Percentiles rank a stretch among this genome's conserved stretches.
Evolutionary conservation across 2,329 filamentous ascomycete species (phyloP).

Genomic region (Fusarium miscanthi): DNA sequence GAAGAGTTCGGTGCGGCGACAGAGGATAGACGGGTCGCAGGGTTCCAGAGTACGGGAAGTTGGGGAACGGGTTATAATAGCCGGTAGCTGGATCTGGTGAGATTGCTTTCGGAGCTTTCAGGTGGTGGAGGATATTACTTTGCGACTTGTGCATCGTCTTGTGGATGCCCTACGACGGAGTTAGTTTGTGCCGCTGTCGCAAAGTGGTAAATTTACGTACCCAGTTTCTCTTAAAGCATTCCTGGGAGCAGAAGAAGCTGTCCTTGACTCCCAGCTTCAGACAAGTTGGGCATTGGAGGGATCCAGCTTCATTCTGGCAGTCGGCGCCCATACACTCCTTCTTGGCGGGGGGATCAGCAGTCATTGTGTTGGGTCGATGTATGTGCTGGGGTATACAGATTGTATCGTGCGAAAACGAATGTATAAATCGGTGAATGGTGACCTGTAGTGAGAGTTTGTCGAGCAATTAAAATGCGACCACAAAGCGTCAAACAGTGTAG

Average conservation of each 20-base stretch:
- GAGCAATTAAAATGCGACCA: conserved; percentile 2
- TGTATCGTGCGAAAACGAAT: not conserved
- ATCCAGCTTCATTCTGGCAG: conserved; percentile 86
- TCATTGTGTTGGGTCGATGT: conserved; percentile 52
- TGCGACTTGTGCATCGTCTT: conserved; percentile 79
- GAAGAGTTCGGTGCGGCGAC: conserved; percentile 77
- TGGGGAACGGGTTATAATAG: conserved; percentile 91
- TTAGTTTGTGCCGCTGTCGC: conserved; percentile 33
- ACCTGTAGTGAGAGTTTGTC: not conserved
- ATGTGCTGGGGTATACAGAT: not conserved
- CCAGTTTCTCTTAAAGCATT: conserved; percentile 99
- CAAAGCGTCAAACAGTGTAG: conserved; percentile 5
- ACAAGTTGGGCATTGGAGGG: conserved; percentile 94
- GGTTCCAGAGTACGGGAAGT: conserved; percentile 82
- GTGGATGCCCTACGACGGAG: conserved; percentile 73
- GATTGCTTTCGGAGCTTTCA: conserved; percentile 82
- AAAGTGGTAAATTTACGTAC: conserved; percentile 63
- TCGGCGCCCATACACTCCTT: conserved; percentile 83
- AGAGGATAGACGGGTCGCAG: conserved; percentile 90
- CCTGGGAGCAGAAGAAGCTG: conserved; percentile 97
- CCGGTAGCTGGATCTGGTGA: conserved; percentile 93
- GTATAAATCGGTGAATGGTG: not conserved
- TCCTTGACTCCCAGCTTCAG: conserved; percentile 88
- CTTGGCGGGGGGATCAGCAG: conserved; percentile 63
- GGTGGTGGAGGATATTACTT: conserved; percentile 76